Base-by-base conservation (phyloP, 805 yeast species). In the Saturnispora gosingensis region DNA sequence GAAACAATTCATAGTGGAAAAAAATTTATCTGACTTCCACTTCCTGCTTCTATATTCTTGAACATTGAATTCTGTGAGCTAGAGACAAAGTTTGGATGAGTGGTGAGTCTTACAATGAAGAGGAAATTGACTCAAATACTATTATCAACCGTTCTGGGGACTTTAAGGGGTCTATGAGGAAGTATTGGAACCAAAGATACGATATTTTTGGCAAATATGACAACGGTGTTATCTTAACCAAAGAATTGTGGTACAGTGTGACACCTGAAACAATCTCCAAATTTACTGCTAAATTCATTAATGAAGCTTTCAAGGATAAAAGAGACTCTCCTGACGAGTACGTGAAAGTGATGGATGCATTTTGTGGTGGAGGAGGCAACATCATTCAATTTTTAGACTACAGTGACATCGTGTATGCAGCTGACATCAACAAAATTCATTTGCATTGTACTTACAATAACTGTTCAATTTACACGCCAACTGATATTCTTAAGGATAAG, bases 351-450 rank as follows among this genome's bases (percentile, higher is more conserved):
- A 63, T 84, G n/a, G 96, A 88, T 61, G 75, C 85, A 0, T 86
- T 86, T 60, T 83, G 93, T 58, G 97, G 97, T 1, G 96, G 90
- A 1, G 96, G 95, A 1, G 96, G 96, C 0, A 88, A 88, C 61
- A 70, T 85, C 1, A 84, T 88, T 30, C 93, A 85, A 58, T 79
- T 88, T 65, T 16, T 55, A n/a, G 35, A 48, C 9, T 18, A 35
- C 22, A 32, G 39, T n/a, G 49, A 50, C 20, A 43, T 39, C 8
- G 55, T 55, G 7, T 39, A 35, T 32, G 56, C 52, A 0, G 53
- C 45, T 25, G 58, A 55, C 40, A 51, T 44, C 18, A 55, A 53
- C 42, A 35, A 51, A 10, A 43, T 44, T 2, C 58, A 55, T 27
- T 43, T 55, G n/a, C 49, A 55, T 8, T 55, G 58, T 43, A 53